Percentiles rank a stretch among this genome's conserved stretches.
phyloP scores from a whole-genome alignment of 495 filamentous ascomycete species.

The Pyrenopolyporus hunteri region DNA sequence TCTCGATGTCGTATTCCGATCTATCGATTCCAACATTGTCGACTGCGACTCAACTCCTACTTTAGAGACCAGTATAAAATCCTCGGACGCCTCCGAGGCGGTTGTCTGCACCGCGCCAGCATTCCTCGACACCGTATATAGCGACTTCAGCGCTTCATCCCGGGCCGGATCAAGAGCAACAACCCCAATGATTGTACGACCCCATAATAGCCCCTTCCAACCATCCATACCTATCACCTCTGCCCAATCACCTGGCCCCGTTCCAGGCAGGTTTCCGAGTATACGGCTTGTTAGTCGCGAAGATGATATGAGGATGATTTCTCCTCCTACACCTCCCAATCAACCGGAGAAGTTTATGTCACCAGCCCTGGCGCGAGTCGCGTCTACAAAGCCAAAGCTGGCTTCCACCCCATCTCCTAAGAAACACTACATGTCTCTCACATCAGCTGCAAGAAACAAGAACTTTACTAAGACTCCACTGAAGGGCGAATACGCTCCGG shows the following conservation, averaged over 20 bases:
- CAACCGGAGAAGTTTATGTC: constrained; percentile 3
- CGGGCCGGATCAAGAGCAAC: constrained; percentile 72
- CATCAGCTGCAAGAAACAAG: constrained; percentile 48
- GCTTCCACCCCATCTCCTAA: constrained; percentile 24
- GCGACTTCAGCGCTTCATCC: constrained; percentile 63
- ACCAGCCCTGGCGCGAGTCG: constrained; percentile 23
- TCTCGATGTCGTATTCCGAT: constrained; percentile 87
- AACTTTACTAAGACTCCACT: constrained; percentile 46
- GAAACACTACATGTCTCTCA: constrained; percentile 52
- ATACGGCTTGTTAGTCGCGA: constrained; percentile 49
- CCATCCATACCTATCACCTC: constrained; percentile 34
- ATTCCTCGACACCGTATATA: constrained; percentile 82
- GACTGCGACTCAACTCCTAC: constrained; percentile 63
- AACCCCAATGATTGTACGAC: constrained; percentile 81
- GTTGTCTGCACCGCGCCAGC: constrained; percentile 74
- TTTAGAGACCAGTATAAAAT: constrained; percentile 71
- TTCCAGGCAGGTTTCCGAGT: constrained; percentile 45
- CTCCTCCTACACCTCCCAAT: constrained; percentile 31
- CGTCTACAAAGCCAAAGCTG: constrained; percentile 39
- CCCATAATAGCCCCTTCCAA: constrained; percentile 43
- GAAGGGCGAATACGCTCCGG: constrained; percentile 51
- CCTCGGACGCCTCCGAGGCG: constrained; percentile 83
- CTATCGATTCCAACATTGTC: constrained; percentile 69
- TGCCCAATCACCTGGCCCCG: constrained; percentile 38
- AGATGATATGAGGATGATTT: constrained; percentile 32